Evolutionary conservation across 2,329 filamentous ascomycete genomes (phyloP), one percentile per base, ranked within the genome.

Genomic region (Annulohypoxylon truncatum): DNA sequence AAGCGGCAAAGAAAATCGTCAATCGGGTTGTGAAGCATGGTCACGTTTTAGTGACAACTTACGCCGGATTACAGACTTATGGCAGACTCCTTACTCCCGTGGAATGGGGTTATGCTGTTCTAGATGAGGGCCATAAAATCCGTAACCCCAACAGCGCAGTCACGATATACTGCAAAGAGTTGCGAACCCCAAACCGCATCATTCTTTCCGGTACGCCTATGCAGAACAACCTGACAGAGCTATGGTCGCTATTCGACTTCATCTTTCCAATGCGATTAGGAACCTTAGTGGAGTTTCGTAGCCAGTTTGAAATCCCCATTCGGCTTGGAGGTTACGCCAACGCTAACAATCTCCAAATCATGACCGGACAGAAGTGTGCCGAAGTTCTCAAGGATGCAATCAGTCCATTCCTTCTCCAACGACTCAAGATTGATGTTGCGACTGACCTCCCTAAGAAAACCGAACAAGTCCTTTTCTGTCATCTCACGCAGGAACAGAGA

Each of bases 181-280:
- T 99, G 9, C 90, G 92, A 31, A 99, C 96, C 0, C 87, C 92
- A 0, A 96, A 98, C 73, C 89, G 96, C 20, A 86, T 98, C 68
- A 98, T 99, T 64, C 83, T 99, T 1, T 98, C 96, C 0, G 96
- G 96, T 4, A 99, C 96, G 0, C 96, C 96, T 0, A 96, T 99
- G 84, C 96, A 99, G 78, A 99, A 99, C 78, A 98, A 97, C 68
- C 81, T 99, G 24, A 90, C 92, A 0, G 96, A 99, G 77, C 83
- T 99, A 0, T 99, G 96, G 95, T 98, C 95, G 0, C 82, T 99
- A 0, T 98, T 99, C 75, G 96, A 99, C 77, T 99, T 99, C 75
- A 91, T 98, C 61, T 98, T 94, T 67, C 96, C 96, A 0, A 97
- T 98, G 93, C 91, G 94, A 12, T 82, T 99, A 4, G 96, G 96